phyloP scores from a whole-genome alignment of 2,329 filamentous ascomycete species.

The Incumbomyces lentus region DNA sequence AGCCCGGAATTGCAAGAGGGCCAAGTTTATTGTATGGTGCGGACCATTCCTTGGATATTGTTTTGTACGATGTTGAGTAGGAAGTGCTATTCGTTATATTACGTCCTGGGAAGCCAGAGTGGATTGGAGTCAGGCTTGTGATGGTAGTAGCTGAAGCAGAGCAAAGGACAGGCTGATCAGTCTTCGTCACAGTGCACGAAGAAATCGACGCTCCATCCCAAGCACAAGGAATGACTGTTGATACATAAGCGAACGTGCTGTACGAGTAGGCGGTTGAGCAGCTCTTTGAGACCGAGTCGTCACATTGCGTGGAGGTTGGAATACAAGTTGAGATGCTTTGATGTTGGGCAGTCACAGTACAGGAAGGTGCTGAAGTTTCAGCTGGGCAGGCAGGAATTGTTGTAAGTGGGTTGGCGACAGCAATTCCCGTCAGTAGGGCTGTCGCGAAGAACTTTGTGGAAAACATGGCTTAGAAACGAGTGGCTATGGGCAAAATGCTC shows the following conservation, averaged over 20 bases:
- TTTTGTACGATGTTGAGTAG: slow-evolving; percentile 1
- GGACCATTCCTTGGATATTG: slow-evolving; percentile 14
- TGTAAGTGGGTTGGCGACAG: slow-evolving; percentile 12
- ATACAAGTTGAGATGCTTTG: slow-evolving; percentile 14
- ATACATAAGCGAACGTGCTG: slow-evolving; percentile 15
- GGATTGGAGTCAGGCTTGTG: slow-evolving; percentile 12
- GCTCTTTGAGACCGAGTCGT: too few relatives aligned
- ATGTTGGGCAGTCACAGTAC: slow-evolving; percentile 14
- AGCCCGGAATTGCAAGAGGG: slow-evolving; percentile 17
- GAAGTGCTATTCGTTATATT: slow-evolving; percentile 1
- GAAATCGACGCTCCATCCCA: slow-evolving; percentile 8
- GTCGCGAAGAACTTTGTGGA: neutral
- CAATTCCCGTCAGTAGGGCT: slow-evolving; percentile 10
- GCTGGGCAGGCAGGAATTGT: slow-evolving; percentile 12
- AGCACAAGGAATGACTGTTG: slow-evolving; percentile 14
- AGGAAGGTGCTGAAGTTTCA: slow-evolving; percentile 6
- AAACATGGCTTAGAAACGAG: neutral
- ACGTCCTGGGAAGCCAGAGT: neutral
- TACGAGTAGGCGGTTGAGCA: slow-evolving; percentile 8
- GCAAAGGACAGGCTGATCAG: slow-evolving; percentile 11
- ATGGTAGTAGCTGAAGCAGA: slow-evolving; percentile 8
- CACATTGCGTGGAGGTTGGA: neutral
- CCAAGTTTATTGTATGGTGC: slow-evolving; percentile 16
- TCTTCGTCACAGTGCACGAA: slow-evolving; percentile 13
- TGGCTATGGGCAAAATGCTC: neutral